These are phyloP conservation scores for Hypoxylon sp. DNA, from an alignment of 2,329 filamentous ascomycete species.

Conservation along the genomic window DNA sequence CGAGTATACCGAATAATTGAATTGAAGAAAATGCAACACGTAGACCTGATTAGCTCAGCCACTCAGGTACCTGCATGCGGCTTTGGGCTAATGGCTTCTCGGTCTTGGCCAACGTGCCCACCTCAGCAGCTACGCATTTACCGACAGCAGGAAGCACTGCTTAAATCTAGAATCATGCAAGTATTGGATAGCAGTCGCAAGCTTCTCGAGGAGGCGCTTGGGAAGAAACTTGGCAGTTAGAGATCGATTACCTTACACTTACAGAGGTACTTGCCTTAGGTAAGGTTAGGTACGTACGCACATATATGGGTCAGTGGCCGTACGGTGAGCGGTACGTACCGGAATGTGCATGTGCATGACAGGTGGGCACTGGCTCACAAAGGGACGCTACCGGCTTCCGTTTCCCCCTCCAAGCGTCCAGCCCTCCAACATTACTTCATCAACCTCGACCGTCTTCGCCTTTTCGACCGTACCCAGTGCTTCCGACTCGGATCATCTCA, in stretches of 20 bases:
- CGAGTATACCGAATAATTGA: not conserved
- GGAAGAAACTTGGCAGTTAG: too few relatives aligned
- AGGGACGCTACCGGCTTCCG: not conserved
- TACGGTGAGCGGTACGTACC: too few relatives aligned
- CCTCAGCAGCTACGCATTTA: too few relatives aligned
- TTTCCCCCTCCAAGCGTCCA: too few relatives aligned
- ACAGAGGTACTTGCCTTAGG: too few relatives aligned
- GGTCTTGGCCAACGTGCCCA: not conserved
- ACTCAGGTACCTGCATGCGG: constrained; percentile 2
- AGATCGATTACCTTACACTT: too few relatives aligned
- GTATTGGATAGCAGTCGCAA: too few relatives aligned
- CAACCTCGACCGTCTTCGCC: constrained; percentile 13
- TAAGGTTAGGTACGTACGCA: too few relatives aligned
- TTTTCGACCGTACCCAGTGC: constrained; percentile 15
- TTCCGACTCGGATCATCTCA: constrained; percentile 20
- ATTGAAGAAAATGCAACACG: not conserved
- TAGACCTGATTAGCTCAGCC: not conserved
- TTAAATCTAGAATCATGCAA: not conserved
- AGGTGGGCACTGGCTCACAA: not conserved
- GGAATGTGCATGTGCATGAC: not conserved
- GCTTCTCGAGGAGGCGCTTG: too few relatives aligned
- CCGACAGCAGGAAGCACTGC: not conserved
- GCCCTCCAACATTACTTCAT: constrained; percentile 31
- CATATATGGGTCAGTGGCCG: not conserved
- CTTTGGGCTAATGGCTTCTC: not conserved